Conservation (phyloP, 1,284 basidiomycete genomes). For the Apiotrichum mycotoxinovorans region DNA sequence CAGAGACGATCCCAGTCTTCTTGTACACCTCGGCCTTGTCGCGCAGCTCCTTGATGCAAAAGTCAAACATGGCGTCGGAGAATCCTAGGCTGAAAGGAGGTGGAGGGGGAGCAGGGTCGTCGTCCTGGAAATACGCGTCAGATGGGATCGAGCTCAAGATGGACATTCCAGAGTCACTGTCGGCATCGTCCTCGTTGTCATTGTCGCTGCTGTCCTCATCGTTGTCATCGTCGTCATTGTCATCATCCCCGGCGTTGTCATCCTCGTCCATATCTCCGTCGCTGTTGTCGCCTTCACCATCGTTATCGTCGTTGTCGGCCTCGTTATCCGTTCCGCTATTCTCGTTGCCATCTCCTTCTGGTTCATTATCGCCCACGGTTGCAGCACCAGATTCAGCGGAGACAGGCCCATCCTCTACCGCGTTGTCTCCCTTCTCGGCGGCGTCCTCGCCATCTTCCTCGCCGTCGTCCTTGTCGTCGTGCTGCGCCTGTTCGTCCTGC, state of each 20-base stretch:
- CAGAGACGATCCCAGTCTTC: conserved; percentile 1
- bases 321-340: background rate
- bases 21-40: conserved; percentile 12
- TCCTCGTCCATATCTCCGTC: background rate
- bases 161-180: background rate
- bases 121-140: too few relatives aligned
- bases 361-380: background rate
- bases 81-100: conserved; percentile 6
- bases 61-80: conserved; percentile 13
- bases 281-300: background rate
- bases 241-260: background rate
- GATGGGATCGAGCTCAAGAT: background rate
- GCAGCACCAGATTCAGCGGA: too few relatives aligned
- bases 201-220: background rate
- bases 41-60: conserved; percentile 12
- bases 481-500: background rate
- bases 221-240: background rate
- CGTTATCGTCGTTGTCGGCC: background rate
- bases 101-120: too few relatives aligned
- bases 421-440: background rate
- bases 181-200: background rate
- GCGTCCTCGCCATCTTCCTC: background rate
- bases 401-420: background rate
- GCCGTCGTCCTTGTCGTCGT: background rate
- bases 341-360: background rate